These are phyloP conservation scores for Collariella sp. DNA, from an alignment of 495 filamentous ascomycete species.

Conservation along the genomic window DNA sequence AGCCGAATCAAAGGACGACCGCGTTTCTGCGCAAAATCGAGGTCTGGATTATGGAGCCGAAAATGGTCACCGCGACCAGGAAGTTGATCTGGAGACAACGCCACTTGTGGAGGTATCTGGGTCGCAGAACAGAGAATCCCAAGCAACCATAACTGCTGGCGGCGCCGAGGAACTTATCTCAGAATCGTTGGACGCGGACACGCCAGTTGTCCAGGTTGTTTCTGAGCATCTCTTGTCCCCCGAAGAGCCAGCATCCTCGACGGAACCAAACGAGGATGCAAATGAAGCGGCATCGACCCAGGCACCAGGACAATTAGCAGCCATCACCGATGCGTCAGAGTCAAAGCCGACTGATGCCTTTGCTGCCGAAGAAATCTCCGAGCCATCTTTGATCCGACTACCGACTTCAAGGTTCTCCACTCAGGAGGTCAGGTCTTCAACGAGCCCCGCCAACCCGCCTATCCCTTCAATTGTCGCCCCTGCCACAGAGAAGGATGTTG, in stretches of 20 bases:
- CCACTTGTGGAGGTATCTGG: not conserved
- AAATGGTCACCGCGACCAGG: not conserved
- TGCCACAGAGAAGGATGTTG: not conserved
- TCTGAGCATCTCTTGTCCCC: constrained; percentile 18
- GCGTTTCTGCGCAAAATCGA: constrained; percentile 28
- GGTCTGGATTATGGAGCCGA: not conserved
- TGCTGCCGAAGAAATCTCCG: not conserved
- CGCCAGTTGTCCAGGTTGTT: not conserved
- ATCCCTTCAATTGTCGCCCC: constrained; percentile 14
- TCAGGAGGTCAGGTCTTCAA: constrained; percentile 24
- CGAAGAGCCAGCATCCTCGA: constrained; percentile 9
- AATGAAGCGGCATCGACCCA: not conserved
- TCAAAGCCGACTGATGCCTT: not conserved
- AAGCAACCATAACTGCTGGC: not conserved
- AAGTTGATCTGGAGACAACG: not conserved
- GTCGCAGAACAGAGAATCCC: constrained; percentile 8
- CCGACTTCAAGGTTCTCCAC: constrained; percentile 45
- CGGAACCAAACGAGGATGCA: not conserved
- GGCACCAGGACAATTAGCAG: not conserved
- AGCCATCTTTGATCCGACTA: constrained; percentile 24
- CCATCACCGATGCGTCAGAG: not conserved
- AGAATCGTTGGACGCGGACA: too few species aligned
- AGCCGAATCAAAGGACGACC: constrained; percentile 48
- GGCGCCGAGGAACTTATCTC: not conserved
- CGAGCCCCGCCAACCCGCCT: not conserved